These are phyloP conservation scores for Hydnomerulius pinastri DNA, from an alignment of 768 basidiomycete species.

Conservation along the genomic window DNA sequence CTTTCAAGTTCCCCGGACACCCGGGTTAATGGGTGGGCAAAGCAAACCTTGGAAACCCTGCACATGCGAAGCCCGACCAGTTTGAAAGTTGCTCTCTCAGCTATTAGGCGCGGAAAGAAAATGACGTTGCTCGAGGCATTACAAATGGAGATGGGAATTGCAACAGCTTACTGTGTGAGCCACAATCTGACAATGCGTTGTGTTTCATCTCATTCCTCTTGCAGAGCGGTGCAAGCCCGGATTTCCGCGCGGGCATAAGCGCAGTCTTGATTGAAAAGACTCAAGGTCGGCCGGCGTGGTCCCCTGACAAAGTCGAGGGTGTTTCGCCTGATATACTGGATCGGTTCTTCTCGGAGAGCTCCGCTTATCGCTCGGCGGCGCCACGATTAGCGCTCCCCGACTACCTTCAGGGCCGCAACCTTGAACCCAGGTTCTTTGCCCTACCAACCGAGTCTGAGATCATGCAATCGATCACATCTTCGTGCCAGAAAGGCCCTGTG, in stretches of 20 bases:
- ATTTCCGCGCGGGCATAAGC: conserved; percentile 83
- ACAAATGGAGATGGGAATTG: conserved; percentile 86
- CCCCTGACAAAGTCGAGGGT: conserved; percentile 60
- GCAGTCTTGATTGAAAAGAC: conserved; percentile 60
- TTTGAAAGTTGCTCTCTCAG: conserved; percentile 83
- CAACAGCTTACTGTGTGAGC: conserved; percentile 87
- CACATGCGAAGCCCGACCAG: conserved; percentile 85
- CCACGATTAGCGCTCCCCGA: conserved; percentile 48
- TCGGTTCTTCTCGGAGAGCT: conserved; percentile 67
- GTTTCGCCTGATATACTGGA: conserved; percentile 58
- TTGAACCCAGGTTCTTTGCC: conserved; percentile 43
- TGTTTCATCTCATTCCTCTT: conserved; percentile 12
- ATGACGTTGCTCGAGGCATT: conserved; percentile 67
- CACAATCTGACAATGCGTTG: conserved; percentile 6
- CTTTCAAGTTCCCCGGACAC: conserved; percentile 41
- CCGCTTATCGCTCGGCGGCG: conserved; percentile 45
- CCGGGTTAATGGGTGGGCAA: conserved; percentile 72
- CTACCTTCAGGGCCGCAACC: conserved; percentile 25
- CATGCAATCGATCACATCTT: conserved; percentile 51
- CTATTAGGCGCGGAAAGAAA: conserved; percentile 69
- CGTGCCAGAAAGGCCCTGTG: conserved; percentile 43
- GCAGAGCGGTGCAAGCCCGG: conserved; percentile 75
- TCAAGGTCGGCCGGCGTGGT: conserved; percentile 65
- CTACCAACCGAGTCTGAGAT: conserved; percentile 83
- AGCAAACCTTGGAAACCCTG: conserved; percentile 61